Evolutionary conservation across 495 filamentous ascomycete genomes (phyloP).

Genomic region (Aspergillus diversus): DNA sequence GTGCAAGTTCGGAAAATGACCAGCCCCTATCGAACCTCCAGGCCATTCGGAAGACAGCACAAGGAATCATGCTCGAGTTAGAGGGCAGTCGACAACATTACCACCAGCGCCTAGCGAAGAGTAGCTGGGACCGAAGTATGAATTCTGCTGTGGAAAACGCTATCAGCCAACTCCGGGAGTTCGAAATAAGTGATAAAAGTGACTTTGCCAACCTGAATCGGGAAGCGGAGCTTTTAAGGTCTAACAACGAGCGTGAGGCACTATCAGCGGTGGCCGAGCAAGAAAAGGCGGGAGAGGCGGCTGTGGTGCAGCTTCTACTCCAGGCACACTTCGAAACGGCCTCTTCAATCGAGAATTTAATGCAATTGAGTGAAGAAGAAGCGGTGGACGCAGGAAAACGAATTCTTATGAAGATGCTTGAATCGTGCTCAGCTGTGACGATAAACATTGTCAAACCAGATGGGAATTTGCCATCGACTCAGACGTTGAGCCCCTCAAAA

Average conservation of each 20-base stretch:
- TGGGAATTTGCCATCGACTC: slow-evolving; percentile 65
- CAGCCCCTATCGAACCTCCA: slow-evolving; percentile 66
- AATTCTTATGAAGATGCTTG: slow-evolving; percentile 79
- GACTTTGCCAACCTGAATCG: slow-evolving; percentile 73
- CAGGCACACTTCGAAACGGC: slow-evolving; percentile 92
- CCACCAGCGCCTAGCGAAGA: slow-evolving; percentile 77
- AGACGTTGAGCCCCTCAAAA: slow-evolving; percentile 65
- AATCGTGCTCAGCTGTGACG: slow-evolving; percentile 69
- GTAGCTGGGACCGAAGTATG: slow-evolving; percentile 82
- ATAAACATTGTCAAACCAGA: slow-evolving; percentile 91
- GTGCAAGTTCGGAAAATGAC: slow-evolving; percentile 68
- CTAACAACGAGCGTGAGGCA: slow-evolving; percentile 81
- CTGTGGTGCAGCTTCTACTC: slow-evolving; percentile 77
- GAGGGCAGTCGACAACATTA: slow-evolving; percentile 88
- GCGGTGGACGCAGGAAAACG: slow-evolving; percentile 77
- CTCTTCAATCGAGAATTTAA: slow-evolving; percentile 75
- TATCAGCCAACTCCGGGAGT: slow-evolving; percentile 72
- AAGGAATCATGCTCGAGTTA: slow-evolving; percentile 84
- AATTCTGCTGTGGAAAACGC: slow-evolving; percentile 88
- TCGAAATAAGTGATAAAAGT: slow-evolving; percentile 70
- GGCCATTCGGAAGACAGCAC: slow-evolving; percentile 83
- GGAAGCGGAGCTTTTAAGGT: slow-evolving; percentile 83
- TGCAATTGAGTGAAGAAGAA: slow-evolving; percentile 77
- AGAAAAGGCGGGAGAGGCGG: slow-evolving; percentile 79
- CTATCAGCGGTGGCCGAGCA: slow-evolving; percentile 78